These are phyloP conservation scores for Leonotis leonurus DNA, from an alignment of 257 asterid genomes.

Conservation along the genomic window DNA sequence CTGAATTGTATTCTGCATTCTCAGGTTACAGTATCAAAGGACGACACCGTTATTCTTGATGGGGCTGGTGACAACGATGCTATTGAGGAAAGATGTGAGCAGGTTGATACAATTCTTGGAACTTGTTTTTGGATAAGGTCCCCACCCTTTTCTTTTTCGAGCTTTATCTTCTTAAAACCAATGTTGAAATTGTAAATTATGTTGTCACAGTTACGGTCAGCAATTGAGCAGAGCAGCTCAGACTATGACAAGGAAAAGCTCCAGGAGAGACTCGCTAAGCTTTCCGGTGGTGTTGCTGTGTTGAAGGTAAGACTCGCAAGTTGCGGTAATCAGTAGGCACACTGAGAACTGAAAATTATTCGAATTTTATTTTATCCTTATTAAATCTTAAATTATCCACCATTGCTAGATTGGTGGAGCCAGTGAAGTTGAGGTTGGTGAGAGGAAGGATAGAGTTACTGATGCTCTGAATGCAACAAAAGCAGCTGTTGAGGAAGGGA, in stretches of 20 bases:
- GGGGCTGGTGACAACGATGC: slow-evolving; percentile 81
- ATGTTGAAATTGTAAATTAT: background rate
- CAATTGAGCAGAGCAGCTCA: slow-evolving; percentile 58
- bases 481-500: slow-evolving; percentile 69
- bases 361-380: background rate
- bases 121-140: background rate
- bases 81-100: slow-evolving; percentile 84
- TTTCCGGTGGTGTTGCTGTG: slow-evolving; percentile 63
- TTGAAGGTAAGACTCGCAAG: slow-evolving; percentile 31
- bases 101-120: slow-evolving; percentile 33
- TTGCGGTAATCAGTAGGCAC: background rate
- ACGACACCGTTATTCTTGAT: slow-evolving; percentile 84
- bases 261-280: slow-evolving; percentile 61
- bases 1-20: background rate
- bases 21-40: slow-evolving; percentile 86
- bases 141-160: background rate
- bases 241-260: slow-evolving; percentile 63
- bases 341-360: background rate
- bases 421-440: slow-evolving; percentile 50
- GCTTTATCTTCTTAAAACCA: background rate
- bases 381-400: background rate
- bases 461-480: slow-evolving; percentile 57
- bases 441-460: slow-evolving; percentile 50
- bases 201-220: slow-evolving; percentile 45
- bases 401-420: slow-evolving; percentile 62